These are phyloP conservation scores for Psilocybe cubensis DNA, from an alignment of 768 basidiomycete species.

Conservation along the genomic window DNA sequence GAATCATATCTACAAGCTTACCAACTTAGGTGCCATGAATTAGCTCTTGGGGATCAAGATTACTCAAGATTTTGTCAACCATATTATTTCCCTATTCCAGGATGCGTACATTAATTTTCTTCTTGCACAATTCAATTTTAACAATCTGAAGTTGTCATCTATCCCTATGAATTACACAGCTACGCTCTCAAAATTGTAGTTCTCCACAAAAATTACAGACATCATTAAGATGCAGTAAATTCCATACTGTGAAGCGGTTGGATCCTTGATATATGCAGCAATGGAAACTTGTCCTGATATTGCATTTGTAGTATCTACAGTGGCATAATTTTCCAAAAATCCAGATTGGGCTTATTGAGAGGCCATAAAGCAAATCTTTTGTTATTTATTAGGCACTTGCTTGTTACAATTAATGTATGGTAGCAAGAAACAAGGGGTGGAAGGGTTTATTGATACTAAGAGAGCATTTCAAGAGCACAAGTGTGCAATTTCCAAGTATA, in stretches of 20 bases:
- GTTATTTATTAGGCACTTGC: constrained; percentile 10
- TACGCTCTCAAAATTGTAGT: constrained; percentile 20
- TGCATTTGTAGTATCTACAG: not conserved
- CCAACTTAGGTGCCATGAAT: constrained; percentile 21
- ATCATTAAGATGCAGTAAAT: constrained; percentile 18
- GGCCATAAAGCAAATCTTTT: constrained; percentile 7
- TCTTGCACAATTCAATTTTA: constrained; percentile 19
- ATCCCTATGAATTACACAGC: constrained; percentile 16
- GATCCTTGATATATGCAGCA: constrained; percentile 23
- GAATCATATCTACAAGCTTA: constrained; percentile 27
- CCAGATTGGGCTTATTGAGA: constrained; percentile 5
- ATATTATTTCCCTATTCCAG: constrained; percentile 24
- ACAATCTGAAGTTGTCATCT: constrained; percentile 19
- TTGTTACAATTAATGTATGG: constrained; percentile 12
- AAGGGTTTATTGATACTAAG: no score
- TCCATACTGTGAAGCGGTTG: constrained; percentile 29
- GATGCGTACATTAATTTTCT: constrained; percentile 29
- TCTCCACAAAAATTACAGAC: constrained; percentile 12
- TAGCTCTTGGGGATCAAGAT: constrained; percentile 35
- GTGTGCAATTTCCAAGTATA: constrained; percentile 12
- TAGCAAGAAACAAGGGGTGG: not conserved
- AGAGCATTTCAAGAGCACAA: constrained; percentile 9
- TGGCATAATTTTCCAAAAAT: not conserved
- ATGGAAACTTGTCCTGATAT: constrained; percentile 11
- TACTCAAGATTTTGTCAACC: constrained; percentile 13